Evolutionary conservation across 305 asterid genomes (phyloP).

Genomic region (Fraxinus latifolia): DNA sequence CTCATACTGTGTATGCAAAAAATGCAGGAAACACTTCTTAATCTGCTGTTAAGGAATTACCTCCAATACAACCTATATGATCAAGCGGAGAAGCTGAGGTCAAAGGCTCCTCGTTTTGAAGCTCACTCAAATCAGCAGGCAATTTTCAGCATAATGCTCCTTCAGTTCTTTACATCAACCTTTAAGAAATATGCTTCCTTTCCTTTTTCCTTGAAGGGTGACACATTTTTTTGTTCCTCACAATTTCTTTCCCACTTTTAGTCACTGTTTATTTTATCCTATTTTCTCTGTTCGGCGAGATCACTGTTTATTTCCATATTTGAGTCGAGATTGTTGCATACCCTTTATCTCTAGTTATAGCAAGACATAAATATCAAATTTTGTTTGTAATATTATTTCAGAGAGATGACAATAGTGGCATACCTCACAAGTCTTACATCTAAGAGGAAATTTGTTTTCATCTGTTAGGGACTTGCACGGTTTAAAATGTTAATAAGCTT

Average conservation of each 20-base stretch:
- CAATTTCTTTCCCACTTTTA: not conserved
- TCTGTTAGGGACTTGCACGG: not conserved
- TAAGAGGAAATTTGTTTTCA: not conserved
- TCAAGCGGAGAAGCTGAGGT: slow-evolving; percentile 67
- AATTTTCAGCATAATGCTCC: slow-evolving; percentile 23
- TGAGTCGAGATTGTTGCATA: slow-evolving; percentile 7
- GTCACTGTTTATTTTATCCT: not conserved
- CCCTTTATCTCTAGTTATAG: not conserved
- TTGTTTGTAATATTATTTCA: not conserved
- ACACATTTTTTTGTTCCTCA: not conserved
- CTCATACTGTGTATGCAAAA: not conserved
- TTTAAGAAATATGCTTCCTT: not conserved
- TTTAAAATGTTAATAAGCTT: not conserved
- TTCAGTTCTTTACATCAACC: not conserved
- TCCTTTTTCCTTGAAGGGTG: not conserved
- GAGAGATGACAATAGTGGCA: not conserved
- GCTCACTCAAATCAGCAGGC: slow-evolving; percentile 74
- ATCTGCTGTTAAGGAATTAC: slow-evolving; percentile 59
- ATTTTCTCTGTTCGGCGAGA: not conserved
- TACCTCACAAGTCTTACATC: not conserved
- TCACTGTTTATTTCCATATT: slow-evolving; percentile 6
- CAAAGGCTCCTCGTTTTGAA: slow-evolving; percentile 65
- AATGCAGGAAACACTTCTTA: slow-evolving; percentile 64
- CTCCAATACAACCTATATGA: slow-evolving; percentile 68
- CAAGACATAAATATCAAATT: not conserved